phyloP scores from a whole-genome alignment of 176 grass and related monocot species.

The barley (Hordeum vulgare) region MorexV3_pseudomolecules_assembly NC_058518.1:514991897-514992396 shows the following conservation, averaged over 20 bases:
- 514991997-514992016: background rate
- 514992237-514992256: background rate
- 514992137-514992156: background rate
- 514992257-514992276: background rate
- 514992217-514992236: background rate
- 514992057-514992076: background rate
- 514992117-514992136: background rate
- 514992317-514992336: background rate
- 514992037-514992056: background rate
- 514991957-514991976: background rate
- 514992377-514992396: background rate
- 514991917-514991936: background rate
- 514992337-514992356: background rate
- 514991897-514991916: conserved; percentile 18
- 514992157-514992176: background rate
- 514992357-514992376: background rate
- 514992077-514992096: background rate
- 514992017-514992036: background rate
- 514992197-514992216: background rate
- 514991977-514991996: background rate
- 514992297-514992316: background rate
- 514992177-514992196: background rate
- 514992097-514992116: background rate
- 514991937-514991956: background rate
- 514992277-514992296: background rate